Conservation (phyloP, 306 rosid species). For the Hippophae tibetana region DNA sequence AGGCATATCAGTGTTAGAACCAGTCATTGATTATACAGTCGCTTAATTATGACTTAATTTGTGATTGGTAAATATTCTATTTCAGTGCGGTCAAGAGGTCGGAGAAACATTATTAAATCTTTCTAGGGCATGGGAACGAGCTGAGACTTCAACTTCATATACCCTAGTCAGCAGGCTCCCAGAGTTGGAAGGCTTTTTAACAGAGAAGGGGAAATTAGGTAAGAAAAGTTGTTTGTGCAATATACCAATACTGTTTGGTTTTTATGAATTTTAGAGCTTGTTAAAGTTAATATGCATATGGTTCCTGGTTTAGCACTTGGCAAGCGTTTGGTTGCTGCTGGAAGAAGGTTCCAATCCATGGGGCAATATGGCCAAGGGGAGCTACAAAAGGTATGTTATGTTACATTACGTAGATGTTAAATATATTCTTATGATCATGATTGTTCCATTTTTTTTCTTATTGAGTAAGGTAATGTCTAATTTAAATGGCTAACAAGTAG, state of each 20-base stretch:
- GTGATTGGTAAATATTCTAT: background rate
- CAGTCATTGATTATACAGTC: too few relatives aligned
- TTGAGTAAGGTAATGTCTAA: too few relatives aligned
- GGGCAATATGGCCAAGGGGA: slow-evolving; percentile 93
- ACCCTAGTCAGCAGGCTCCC: slow-evolving; percentile 59
- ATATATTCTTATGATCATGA: background rate
- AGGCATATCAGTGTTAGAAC: too few relatives aligned
- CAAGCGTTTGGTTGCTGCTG: slow-evolving; percentile 72
- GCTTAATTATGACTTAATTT: too few relatives aligned
- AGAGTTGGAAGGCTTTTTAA: slow-evolving; percentile 40
- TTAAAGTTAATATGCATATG: slow-evolving; percentile 19
- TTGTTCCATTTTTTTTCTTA: too few relatives aligned
- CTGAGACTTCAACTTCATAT: slow-evolving; percentile 66
- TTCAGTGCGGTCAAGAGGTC: slow-evolving; percentile 81
- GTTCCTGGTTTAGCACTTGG: slow-evolving; percentile 58
- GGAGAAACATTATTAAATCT: slow-evolving; percentile 74
- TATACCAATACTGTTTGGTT: slow-evolving; percentile 10
- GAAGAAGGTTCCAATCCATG: slow-evolving; percentile 89
- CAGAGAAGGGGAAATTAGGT: slow-evolving; percentile 68
- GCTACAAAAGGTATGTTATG: slow-evolving; percentile 55
- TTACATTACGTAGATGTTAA: slow-evolving; percentile 4
- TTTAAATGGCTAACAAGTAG: background rate
- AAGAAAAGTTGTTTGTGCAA: slow-evolving; percentile 20
- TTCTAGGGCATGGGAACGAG: slow-evolving; percentile 81
- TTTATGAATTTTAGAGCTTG: slow-evolving; percentile 1